phyloP scores from a whole-genome alignment of 1,139 yeast species.

The Blastobotrys proliferans region DNA sequence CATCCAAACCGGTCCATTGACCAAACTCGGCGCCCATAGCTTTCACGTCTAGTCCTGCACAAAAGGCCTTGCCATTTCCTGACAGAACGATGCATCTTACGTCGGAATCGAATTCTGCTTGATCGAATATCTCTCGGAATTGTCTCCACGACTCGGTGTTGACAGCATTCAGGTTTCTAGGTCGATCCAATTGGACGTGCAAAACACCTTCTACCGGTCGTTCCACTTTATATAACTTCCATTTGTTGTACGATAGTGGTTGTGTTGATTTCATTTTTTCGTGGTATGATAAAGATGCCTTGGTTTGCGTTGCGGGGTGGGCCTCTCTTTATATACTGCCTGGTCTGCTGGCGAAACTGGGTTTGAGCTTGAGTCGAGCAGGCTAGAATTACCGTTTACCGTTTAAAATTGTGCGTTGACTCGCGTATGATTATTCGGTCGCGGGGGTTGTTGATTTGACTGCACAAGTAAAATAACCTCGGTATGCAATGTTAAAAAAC shows the following conservation, averaged over 20 bases:
- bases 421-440: too few relatives aligned
- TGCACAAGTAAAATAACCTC: too few relatives aligned
- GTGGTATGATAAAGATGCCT: too few relatives aligned
- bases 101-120: constrained; percentile 44
- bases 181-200: constrained; percentile 63
- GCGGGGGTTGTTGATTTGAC: too few relatives aligned
- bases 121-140: constrained; percentile 47
- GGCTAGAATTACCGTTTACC: too few relatives aligned
- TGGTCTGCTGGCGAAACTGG: too few relatives aligned
- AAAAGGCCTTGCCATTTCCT: constrained; percentile 54
- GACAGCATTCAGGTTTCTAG: constrained; percentile 58
- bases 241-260: constrained; percentile 17
- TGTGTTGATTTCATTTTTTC: too few relatives aligned
- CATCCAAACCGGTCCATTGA: constrained; percentile 24
- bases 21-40: constrained; percentile 17
- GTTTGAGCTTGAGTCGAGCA: too few relatives aligned
- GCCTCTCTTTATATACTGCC: too few relatives aligned
- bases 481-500: too few relatives aligned
- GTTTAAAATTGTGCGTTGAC: too few relatives aligned
- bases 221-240: constrained; percentile 21
- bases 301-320: too few relatives aligned
- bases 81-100: constrained; percentile 57
- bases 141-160: constrained; percentile 52
- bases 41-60: constrained; percentile 61
- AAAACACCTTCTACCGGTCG: constrained; percentile 44